Evolutionary conservation across 192 early-diverging fungal species (phyloP).

Genomic region (Coemansia sp.): DNA sequence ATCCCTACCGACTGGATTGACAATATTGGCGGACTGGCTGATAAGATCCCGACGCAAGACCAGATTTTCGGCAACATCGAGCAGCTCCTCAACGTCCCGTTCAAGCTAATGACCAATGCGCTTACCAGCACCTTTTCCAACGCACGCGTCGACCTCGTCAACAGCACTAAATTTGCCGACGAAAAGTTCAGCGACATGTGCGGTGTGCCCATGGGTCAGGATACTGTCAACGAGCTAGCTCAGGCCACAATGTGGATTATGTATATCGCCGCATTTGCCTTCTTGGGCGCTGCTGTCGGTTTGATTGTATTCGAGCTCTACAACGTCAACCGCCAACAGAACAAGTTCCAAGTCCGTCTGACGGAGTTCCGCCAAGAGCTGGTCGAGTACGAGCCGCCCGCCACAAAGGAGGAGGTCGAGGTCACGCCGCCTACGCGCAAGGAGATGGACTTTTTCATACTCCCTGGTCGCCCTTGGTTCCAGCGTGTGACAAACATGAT

Average conservation of each 20-base stretch:
- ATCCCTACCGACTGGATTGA: constrained; percentile 45
- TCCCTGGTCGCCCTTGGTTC: constrained; percentile 35
- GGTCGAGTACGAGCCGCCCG: constrained; percentile 21
- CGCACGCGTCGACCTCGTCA: constrained; percentile 16
- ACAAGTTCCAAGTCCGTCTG: constrained; percentile 21
- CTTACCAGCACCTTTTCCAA: constrained; percentile 19
- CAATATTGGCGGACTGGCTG: constrained; percentile 24
- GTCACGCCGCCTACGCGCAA: constrained; percentile 29
- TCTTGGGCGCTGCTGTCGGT: constrained; percentile 24
- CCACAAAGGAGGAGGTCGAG: constrained; percentile 14
- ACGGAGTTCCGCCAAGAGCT: constrained; percentile 27
- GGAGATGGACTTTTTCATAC: constrained; percentile 45
- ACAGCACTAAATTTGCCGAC: constrained; percentile 20
- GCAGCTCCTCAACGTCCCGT: constrained; percentile 39
- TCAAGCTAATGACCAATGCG: constrained; percentile 27
- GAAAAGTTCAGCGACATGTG: constrained; percentile 29
- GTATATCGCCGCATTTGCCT: constrained; percentile 21
- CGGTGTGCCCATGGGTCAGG: constrained; percentile 30
- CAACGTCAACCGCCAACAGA: constrained; percentile 10
- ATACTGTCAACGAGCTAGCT: constrained; percentile 26
- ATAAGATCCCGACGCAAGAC: constrained; percentile 45
- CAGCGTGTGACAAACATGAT: constrained; percentile 19
- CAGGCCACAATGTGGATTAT: constrained; percentile 20
- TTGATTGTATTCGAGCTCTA: constrained; percentile 13
- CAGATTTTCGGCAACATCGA: constrained; percentile 49